Base-by-base conservation (phyloP, 2,329 filamentous ascomycete genomes). In the Madurella mycetomatis region DNA sequence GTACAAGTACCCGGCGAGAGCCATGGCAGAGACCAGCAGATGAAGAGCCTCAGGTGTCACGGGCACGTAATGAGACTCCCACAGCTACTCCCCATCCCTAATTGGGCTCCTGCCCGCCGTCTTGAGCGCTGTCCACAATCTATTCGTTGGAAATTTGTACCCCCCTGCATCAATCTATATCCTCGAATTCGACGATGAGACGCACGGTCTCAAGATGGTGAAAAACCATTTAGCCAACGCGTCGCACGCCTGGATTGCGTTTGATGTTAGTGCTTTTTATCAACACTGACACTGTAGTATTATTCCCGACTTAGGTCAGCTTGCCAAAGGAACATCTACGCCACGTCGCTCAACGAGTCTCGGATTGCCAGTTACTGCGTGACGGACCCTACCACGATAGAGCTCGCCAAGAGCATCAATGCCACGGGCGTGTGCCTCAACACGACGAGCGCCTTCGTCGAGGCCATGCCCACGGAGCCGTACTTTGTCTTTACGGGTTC, bases 81-180 rank as follows among this genome's bases (percentile, higher is more conserved):
- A 37, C 34, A 15, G 9, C 34, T 11, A 4, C 34, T 37, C 11
- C 13, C 13, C 11, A 16, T 15, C 25, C 47, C 41, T 34, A 16
- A 25, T 15, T 32, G 39, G 16, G 8, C 34, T 43, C 13, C 17
- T 30, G 15, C 40, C 31, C 2, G 3, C 13, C 2, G 16, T 13
- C 1, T 12, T 11, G 2, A 40, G 25, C 2, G 41, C 47, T 1
- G 12, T 55, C 65, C 84, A 87, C 67, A 82, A 85, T 73, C 70
- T 87, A 54, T 86, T 87, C 78, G 77, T 86, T 57, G 83, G 83
- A 46, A 86, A 84, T 47, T 86, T 84, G 80, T 82, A 78, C 49
- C 76, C 77, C 51, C 83, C 84, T 57, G 83, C 83, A 49, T 79
- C 82, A 56, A 84, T 87, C 60, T 85, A 85, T 66, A 85, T 83